These are phyloP conservation scores for Ceriops tagal DNA, from an alignment of 345 rosid genomes.

Conservation along the genomic window DNA sequence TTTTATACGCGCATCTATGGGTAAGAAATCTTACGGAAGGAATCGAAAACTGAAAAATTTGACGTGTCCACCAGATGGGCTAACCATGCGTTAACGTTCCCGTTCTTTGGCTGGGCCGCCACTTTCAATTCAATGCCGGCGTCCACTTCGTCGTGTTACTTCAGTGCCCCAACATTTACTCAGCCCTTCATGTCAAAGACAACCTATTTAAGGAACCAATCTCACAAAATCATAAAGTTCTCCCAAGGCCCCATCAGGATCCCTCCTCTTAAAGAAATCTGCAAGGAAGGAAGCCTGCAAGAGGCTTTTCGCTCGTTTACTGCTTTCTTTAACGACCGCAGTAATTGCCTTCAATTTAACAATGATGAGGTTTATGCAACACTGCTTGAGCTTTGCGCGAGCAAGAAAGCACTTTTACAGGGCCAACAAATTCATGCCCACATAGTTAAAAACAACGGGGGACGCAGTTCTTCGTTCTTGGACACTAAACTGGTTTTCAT, in stretches of 20 bases:
- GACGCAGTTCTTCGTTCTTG: constrained; percentile 34
- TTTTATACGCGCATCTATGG: no score
- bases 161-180: constrained; percentile 13
- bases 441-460: constrained; percentile 34
- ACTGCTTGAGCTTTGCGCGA: constrained; percentile 50
- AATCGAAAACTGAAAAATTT: background rate
- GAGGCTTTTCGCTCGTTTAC: constrained; percentile 39
- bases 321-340: constrained; percentile 3
- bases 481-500: constrained; percentile 63
- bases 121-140: constrained; percentile 22
- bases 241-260: constrained; percentile 14
- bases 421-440: constrained; percentile 61
- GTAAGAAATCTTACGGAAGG: no score
- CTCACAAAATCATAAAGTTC: constrained; percentile 1
- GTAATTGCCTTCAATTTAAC: background rate
- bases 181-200: constrained; percentile 9
- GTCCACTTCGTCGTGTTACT: background rate
- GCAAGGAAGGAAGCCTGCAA: constrained; percentile 32
- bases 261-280: constrained; percentile 23
- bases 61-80: background rate
- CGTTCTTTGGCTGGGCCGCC: background rate
- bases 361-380: constrained; percentile 40
- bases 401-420: constrained; percentile 31
- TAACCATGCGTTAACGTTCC: background rate
- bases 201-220: constrained; percentile 17